Base-by-base conservation (phyloP, 177 flowering plant genomes). In the Vitis hybrid region DNA sequence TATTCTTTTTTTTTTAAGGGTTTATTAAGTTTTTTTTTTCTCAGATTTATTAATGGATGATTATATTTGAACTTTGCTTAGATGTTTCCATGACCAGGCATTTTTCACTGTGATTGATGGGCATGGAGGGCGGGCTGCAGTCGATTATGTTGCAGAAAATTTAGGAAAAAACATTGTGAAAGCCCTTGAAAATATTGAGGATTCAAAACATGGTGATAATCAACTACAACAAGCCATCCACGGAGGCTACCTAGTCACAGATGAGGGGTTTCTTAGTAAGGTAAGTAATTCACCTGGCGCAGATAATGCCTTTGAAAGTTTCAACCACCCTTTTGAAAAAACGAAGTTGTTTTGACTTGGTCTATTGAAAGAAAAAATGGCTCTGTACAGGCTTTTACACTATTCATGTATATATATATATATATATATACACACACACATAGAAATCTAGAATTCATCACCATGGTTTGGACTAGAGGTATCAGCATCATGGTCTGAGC, bases 81-180 rank as follows among this genome's bases (percentile, higher is more conserved):
- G 49, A 50, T 49, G 34, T 40, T n/a, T n/a, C 54, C 8, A n/a
- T 19, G 40, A 17, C 56, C 72, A 87, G 89, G 88, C 89, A 0
- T 79, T 85, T 60, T 89, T 87, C 64, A 82, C 79, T 13, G 91
- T 89, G 5, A 72, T 83, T 55, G 93, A 89, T 70, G 93, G 93
- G 8, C 91, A 89, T 75, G 93, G 93, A 19, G 93, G 93, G 14
- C 73, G 75, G 8, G 81, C 73, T n/a, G 91, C 93, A 1, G 82
- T 85, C 1, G 87, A 89, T 23, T 82, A 64, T 72, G 89, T 75
- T 9, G 80, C 78, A 3, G 81, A 86, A 61, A 86, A 86, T 54
- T 62, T 89, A 13, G 87, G 84, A 7, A 82, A 67, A 52, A 87
- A 85, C 79, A 89, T 89, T 11, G 12, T 82, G 10, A 73, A 69